Conservation (phyloP, 257 asterid genomes). For the Petrea volubilis region DNA sequence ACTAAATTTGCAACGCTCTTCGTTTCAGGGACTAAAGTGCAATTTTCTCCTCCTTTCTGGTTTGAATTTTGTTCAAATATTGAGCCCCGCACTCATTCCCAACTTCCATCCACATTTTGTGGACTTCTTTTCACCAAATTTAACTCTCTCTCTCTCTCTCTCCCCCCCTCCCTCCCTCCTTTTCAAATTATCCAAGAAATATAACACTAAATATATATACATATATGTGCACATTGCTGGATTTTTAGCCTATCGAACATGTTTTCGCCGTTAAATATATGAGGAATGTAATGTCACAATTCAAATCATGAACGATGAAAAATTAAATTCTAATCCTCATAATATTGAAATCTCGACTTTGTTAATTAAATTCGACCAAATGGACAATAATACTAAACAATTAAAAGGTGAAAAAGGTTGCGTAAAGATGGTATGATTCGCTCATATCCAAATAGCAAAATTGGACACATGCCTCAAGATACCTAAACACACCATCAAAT, state of each 20-base stretch:
- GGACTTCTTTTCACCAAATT: conserved; percentile 23
- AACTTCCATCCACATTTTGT: conserved; percentile 35
- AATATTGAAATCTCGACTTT: too few relatives aligned
- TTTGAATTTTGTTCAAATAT: not conserved
- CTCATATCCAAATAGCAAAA: not conserved
- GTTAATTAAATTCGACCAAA: too few relatives aligned
- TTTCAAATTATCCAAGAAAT: not conserved
- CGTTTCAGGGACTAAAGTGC: too few relatives aligned
- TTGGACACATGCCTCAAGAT: not conserved
- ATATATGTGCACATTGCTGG: too few relatives aligned
- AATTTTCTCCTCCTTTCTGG: not conserved
- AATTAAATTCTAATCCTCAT: too few relatives aligned
- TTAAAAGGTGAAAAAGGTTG: not conserved
- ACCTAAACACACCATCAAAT: not conserved
- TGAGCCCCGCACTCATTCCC: conserved; percentile 37
- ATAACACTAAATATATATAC: not conserved
- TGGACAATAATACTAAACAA: too few relatives aligned
- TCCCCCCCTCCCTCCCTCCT: not conserved
- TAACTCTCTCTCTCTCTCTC: not conserved
- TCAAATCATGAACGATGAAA: too few relatives aligned
- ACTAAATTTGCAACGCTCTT: too few relatives aligned
- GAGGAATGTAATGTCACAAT: too few relatives aligned
- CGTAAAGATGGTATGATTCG: not conserved
- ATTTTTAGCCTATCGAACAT: too few relatives aligned
- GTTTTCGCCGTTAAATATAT: too few relatives aligned